phyloP scores from a whole-genome alignment of 257 asterid species.

The Fraxinus pennsylvanica region DNA sequence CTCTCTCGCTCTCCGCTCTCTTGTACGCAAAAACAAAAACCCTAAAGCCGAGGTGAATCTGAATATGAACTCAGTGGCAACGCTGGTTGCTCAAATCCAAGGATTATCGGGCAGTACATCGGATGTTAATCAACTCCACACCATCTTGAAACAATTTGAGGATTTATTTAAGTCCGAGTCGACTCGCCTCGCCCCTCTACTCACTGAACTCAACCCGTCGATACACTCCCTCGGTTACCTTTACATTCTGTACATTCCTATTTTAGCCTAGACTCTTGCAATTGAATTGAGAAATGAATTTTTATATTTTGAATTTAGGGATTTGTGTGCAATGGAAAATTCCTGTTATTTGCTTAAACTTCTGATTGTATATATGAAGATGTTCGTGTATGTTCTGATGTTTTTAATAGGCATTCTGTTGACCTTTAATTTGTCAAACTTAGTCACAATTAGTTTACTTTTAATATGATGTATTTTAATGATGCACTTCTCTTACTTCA shows the following conservation, averaged over 20 bases:
- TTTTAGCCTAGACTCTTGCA: neutral
- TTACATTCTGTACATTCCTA: constrained; percentile 50
- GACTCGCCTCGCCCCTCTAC: constrained; percentile 55
- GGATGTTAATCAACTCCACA: constrained; percentile 68
- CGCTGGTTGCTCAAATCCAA: constrained; percentile 79
- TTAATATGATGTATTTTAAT: neutral
- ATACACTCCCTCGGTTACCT: constrained; percentile 83
- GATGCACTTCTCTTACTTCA: neutral
- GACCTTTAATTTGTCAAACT: too few species aligned
- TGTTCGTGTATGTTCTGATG: neutral
- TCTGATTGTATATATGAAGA: too few species aligned
- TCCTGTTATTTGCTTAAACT: neutral
- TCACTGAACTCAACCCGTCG: constrained; percentile 69
- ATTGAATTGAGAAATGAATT: neutral
- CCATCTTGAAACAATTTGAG: constrained; percentile 66
- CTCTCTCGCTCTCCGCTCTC: too few species aligned
- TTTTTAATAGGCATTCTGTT: neutral
- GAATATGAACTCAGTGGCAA: constrained; percentile 68
- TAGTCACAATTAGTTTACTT: neutral
- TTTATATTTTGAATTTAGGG: constrained; percentile 1
- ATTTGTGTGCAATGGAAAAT: neutral
- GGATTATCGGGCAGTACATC: constrained; percentile 53
- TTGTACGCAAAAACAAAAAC: too few species aligned
- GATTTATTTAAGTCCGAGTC: constrained; percentile 67
- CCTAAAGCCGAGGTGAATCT: constrained; percentile 44